Evolutionary conservation across 306 rosid genomes (phyloP), one percentile per base, ranked within the genome.

Genomic region (Vicia faba): DNA sequence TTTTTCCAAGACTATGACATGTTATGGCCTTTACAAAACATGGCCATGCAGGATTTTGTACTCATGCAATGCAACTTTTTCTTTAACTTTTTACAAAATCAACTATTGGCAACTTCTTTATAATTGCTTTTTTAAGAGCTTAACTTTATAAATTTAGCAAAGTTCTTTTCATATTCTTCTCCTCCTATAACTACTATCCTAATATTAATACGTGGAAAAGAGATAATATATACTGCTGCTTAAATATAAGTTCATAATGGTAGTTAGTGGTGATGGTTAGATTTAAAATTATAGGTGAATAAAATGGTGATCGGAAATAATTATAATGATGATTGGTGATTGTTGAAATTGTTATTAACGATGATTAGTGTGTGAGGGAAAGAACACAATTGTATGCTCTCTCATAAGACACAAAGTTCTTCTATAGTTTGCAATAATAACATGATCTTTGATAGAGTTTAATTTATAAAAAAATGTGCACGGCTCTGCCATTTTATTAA

Each of bases 1-100:
- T 39, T 75, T 39, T 74, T 12, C 61, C 68, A 15, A 45, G 53
- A 66, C n/a, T 35, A 12, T 15, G 68, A 66, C 66, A 11, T 49
- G 3, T 23, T 60, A 11, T 60, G 48, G 11, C 5, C 19, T 35
- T 59, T 59, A 23, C 8, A 28, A 63, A 43, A 7, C 55, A 3
- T 63, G 13, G 61, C 51, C 15, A 60, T 71, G 18, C 46, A 59
- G 8, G 4, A 13, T 46, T 45, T 9, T 16, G 13, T 28, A 19
- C 14, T 19, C 51, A 53, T 59, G 59, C 49, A 69, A 16, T 10
- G n/a, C n/a, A 40, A 40, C 12, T 11, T 40, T 40, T 11, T 8
- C 13, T 39, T 39, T 39, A 39, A 10, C 9, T 43, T 43, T 68
- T 25, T 1, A 33, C 10, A 46, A 60, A 45, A 46, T 12, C 5